Base-by-base conservation (phyloP, 306 rosid species). In the Acacia acuminata region DNA sequence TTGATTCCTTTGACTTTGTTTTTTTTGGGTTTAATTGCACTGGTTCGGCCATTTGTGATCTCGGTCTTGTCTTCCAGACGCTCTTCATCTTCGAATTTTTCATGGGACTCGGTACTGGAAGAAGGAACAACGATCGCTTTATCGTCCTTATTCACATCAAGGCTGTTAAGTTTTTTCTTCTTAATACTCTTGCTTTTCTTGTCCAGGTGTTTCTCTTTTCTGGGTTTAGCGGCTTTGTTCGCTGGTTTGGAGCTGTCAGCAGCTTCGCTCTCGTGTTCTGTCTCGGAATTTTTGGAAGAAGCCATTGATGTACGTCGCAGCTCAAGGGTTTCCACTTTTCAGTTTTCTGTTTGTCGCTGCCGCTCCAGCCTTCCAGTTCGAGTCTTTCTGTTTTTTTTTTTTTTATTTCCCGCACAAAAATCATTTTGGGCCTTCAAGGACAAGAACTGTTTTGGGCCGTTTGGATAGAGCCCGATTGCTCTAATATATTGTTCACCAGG, bases 281-380 rank as follows among this genome's bases (percentile, higher is more conserved):
- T 55, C 51, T 69, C 61, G 47, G 91, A 80, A 40, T 85, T 86
- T 80, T 74, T 79, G 75, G 94, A 82, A 19, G 98, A 92, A 84
- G 91, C 93, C 98, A 94, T 93, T 71, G 90, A 65, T 13, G 50
- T 17, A 30, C 2, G 30, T 22, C 22, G 2, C 58, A 0, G 22
- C n/a, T 1, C 1, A 12, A 44, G 72, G 73, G 50, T 40, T n/a
- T 40, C 38, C 48, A 4, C 3, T 20, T n/a, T 22, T 42, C 51
- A 17, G 17, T 36, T 20, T 42, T 48, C 53, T 48, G 53, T 48
- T 48, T 14, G 48, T 44, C 10, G 48, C 48, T 44, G 48, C 48
- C 48, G 48, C 17, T 69, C 40, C 79, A 3, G 34, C 13, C 5
- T 11, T 45, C 50, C 50, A 7, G 63, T 8, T 19, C 10, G 11